Conservation (phyloP, 2,329 filamentous ascomycete genomes). For the Neonectria faginata region DNA sequence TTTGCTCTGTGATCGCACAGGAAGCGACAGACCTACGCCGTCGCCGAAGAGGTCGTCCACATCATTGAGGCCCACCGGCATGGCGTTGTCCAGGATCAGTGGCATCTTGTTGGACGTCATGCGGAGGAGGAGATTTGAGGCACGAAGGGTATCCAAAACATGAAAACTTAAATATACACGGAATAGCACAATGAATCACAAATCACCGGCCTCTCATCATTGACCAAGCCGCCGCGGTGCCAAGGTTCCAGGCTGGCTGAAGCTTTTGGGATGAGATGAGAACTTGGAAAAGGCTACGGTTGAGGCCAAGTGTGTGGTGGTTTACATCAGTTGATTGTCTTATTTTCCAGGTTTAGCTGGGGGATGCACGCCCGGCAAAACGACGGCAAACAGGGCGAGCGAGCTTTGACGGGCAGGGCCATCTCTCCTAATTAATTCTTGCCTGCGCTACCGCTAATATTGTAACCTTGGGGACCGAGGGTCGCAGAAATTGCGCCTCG, state of each 20-base stretch:
- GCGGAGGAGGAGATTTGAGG: conserved; percentile 31
- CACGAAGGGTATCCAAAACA: conserved; percentile 32
- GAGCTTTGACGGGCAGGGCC: conserved; percentile 26
- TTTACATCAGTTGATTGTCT: conserved; percentile 32
- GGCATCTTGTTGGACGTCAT: conserved; percentile 58
- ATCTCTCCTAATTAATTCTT: conserved; percentile 3
- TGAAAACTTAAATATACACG: conserved; percentile 32
- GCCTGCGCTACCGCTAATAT: neutral
- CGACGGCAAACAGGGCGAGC: conserved; percentile 28
- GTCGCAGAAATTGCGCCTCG: neutral
- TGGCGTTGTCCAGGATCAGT: conserved; percentile 55
- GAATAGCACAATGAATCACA: conserved; percentile 17
- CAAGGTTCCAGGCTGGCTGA: conserved; percentile 20
- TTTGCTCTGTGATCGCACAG: conserved; percentile 61
- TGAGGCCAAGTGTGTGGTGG: conserved; percentile 33
- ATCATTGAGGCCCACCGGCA: conserved; percentile 67
- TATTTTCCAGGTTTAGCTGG: conserved; percentile 23
- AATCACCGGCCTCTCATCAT: conserved; percentile 32
- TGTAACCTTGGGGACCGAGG: neutral
- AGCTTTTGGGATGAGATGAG: conserved; percentile 31
- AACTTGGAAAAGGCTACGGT: conserved; percentile 42
- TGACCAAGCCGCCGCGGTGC: conserved; percentile 23
- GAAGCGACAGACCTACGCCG: conserved; percentile 68
- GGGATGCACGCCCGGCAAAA: conserved; percentile 39
- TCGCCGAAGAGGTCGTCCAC: conserved; percentile 84